These are phyloP conservation scores for Mortierella sp. DNA, from an alignment of 371 early-diverging fungal species.

Conservation along the genomic window DNA sequence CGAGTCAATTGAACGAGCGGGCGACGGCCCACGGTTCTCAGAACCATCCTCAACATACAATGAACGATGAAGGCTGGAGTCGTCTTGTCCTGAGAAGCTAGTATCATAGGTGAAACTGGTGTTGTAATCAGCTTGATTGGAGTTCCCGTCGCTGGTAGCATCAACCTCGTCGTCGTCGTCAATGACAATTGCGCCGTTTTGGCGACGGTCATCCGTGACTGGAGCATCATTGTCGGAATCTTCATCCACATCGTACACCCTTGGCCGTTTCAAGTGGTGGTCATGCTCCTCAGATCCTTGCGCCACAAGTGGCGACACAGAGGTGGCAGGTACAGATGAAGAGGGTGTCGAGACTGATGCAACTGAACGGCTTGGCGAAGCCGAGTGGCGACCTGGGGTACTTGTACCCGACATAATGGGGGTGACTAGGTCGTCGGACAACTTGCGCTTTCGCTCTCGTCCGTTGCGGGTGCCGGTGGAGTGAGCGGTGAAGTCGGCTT, in stretches of 20 bases:
- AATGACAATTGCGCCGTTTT: slow-evolving; percentile 17
- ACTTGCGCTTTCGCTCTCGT: slow-evolving; percentile 1
- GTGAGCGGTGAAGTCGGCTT: neutral
- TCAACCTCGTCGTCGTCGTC: slow-evolving; percentile 30
- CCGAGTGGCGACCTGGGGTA: slow-evolving; percentile 27
- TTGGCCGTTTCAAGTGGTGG: slow-evolving; percentile 14
- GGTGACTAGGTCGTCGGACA: slow-evolving; percentile 29
- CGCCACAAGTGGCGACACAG: slow-evolving; percentile 19
- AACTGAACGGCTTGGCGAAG: slow-evolving; percentile 29
- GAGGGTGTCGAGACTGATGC: slow-evolving; percentile 26
- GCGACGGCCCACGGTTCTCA: slow-evolving; percentile 15
- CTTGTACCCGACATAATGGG: slow-evolving; percentile 30
- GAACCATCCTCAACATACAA: neutral
- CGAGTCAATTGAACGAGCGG: slow-evolving; percentile 18
- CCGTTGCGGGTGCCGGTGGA: neutral
- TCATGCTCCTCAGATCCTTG: neutral
- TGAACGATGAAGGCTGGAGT: neutral
- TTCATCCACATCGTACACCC: slow-evolving; percentile 17
- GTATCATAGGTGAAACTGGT: neutral
- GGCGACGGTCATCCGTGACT: neutral
- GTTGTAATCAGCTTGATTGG: slow-evolving; percentile 5
- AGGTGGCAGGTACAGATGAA: slow-evolving; percentile 27
- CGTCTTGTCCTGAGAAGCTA: slow-evolving; percentile 14
- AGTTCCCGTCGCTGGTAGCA: neutral
- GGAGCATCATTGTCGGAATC: slow-evolving; percentile 1